Percentiles rank a stretch among this genome's conserved stretches.
phyloP scores from a whole-genome alignment of 345 rosid genomes.

The Aquilaria malaccensis region DNA sequence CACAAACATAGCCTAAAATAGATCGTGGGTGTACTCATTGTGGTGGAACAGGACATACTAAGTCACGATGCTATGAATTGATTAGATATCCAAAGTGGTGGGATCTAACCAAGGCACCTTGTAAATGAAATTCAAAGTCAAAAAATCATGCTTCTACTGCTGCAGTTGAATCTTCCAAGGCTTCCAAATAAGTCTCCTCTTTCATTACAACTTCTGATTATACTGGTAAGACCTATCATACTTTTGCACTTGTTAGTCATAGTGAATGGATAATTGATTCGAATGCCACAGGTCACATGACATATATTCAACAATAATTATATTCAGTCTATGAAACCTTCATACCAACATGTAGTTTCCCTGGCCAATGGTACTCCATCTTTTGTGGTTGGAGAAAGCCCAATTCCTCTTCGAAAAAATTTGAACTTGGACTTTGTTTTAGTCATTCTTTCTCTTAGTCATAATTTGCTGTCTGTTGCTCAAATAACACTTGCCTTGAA shows the following conservation, averaged over 20 bases:
- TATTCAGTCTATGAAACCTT: not conserved
- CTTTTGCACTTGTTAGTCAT: not conserved
- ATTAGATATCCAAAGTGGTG: constrained; percentile 4
- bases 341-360: too few relatives aligned
- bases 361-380: not conserved
- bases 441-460: not conserved
- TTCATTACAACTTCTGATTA: not conserved
- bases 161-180: too few relatives aligned
- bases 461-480: not conserved
- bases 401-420: not conserved
- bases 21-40: not conserved
- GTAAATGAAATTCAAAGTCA: not conserved
- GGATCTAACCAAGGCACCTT: not conserved
- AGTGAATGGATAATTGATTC: constrained; percentile 14
- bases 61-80: not conserved
- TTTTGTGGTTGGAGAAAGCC: not conserved
- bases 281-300: constrained; percentile 6
- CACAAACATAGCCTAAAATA: not conserved
- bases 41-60: not conserved
- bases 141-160: not conserved
- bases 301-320: not conserved
- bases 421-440: not conserved
- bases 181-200: too few relatives aligned
- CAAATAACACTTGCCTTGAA: not conserved
- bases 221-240: not conserved